Conservation (phyloP, 768 basidiomycete species). For the Leccinellum rugosiceps region DNA sequence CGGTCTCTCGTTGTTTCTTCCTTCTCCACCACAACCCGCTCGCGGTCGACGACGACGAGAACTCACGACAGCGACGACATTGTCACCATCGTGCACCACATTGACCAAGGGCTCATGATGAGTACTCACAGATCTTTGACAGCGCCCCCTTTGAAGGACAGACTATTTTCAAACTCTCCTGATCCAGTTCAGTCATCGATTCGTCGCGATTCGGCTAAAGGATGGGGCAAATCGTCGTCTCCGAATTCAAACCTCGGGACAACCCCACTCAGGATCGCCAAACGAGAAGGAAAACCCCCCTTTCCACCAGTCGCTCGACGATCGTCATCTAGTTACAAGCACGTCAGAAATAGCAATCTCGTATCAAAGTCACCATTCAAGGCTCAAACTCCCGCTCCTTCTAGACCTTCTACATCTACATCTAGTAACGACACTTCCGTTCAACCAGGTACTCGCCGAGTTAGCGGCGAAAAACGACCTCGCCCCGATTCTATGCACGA, state of each 20-base stretch:
- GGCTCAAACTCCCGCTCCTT: conserved; percentile 53
- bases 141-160: conserved; percentile 54
- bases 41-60: conserved; percentile 15
- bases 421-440: conserved; percentile 2
- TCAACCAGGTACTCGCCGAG: conserved; percentile 38
- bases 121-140: conserved; percentile 23
- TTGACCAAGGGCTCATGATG: conserved; percentile 19
- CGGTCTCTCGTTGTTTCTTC: conserved; percentile 19
- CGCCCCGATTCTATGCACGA: conserved; percentile 70
- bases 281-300: conserved; percentile 51
- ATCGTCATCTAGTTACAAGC: conserved; percentile 75
- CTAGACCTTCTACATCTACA: conserved; percentile 23
- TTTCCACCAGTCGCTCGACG: conserved; percentile 62
- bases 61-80: conserved; percentile 20
- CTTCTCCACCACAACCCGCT: conserved; percentile 5
- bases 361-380: conserved; percentile 88
- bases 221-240: conserved; percentile 51
- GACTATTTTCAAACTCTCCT: conserved; percentile 58
- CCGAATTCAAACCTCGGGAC: conserved; percentile 32
- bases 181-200: conserved; percentile 65
- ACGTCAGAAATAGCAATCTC: conserved; percentile 71
- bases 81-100: conserved; percentile 4
- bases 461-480: conserved; percentile 77
- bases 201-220: conserved; percentile 59
- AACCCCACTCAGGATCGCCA: conserved; percentile 72